Percentiles rank a stretch among this genome's conserved stretches.
These are phyloP conservation scores for Bassia scoparia DNA, from an alignment of 148 eudicot species.

Conservation along the genomic window DNA sequence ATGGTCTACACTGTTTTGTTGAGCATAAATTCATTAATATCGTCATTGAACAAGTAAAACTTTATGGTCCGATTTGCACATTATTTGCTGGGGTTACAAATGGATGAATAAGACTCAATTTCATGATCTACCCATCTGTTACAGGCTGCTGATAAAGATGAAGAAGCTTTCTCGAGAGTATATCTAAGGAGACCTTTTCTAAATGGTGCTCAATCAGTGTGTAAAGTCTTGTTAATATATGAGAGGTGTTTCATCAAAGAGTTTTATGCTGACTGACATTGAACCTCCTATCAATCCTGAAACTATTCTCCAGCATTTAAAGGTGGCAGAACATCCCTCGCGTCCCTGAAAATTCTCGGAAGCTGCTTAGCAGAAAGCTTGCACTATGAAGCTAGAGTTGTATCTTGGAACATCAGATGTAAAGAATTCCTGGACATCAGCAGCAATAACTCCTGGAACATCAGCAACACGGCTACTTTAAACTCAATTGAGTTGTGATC, in stretches of 20 bases:
- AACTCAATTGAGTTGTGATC: too few relatives aligned
- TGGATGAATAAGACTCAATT: background rate
- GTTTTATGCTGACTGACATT: conserved; percentile 50
- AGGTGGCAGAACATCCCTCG: conserved; percentile 66
- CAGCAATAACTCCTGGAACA: too few relatives aligned
- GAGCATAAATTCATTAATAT: too few relatives aligned
- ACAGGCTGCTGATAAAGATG: conserved; percentile 52
- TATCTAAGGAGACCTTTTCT: conserved; percentile 49
- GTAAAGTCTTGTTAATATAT: conserved; percentile 29
- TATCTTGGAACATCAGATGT: too few relatives aligned
- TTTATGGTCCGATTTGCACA: too few relatives aligned
- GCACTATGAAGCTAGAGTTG: background rate
- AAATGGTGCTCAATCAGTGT: conserved; percentile 45
- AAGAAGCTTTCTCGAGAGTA: conserved; percentile 41
- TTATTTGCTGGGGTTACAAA: background rate
- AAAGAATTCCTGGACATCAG: too few relatives aligned
- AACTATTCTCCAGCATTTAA: conserved; percentile 54
- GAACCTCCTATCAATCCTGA: conserved; percentile 62
- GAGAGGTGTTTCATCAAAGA: conserved; percentile 53
- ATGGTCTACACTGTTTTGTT: too few relatives aligned
- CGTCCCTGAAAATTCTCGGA: conserved; percentile 17
- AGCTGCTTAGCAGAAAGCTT: conserved; percentile 7
- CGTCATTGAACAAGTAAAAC: too few relatives aligned
- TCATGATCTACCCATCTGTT: background rate
- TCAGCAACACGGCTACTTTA: too few relatives aligned